Conservation (phyloP, 345 rosid genomes). For the Psidium guajava region DNA sequence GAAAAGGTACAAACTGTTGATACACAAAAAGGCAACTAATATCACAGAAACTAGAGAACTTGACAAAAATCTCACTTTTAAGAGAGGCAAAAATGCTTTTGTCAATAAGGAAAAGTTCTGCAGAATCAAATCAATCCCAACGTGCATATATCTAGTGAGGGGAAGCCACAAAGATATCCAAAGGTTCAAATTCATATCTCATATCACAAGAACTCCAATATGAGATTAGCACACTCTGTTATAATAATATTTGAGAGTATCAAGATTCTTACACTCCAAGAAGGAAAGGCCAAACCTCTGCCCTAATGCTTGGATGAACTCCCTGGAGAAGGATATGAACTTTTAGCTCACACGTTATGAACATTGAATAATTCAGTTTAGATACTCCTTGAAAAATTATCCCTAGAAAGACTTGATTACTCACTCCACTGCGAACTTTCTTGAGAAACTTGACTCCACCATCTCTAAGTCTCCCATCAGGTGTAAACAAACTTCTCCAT, state of each 20-base stretch:
- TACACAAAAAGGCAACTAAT: background rate
- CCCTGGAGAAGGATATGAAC: slow-evolving; percentile 41
- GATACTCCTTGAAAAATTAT: background rate
- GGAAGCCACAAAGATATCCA: background rate
- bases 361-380: background rate
- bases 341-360: background rate
- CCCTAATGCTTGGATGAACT: slow-evolving; percentile 73
- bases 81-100: background rate
- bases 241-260: background rate
- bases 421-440: slow-evolving; percentile 86
- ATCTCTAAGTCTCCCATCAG: slow-evolving; percentile 68
- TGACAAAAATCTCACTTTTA: background rate
- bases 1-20: background rate
- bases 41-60: background rate
- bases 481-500: slow-evolving; percentile 62
- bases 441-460: slow-evolving; percentile 73
- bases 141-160: background rate
- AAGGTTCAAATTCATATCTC: background rate
- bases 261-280: slow-evolving; percentile 85
- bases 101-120: background rate
- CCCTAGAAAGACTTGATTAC: slow-evolving; percentile 13
- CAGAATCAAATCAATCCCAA: background rate
- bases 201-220: background rate
- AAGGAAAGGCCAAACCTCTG: slow-evolving; percentile 96
- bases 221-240: background rate